Evolutionary conservation across 176 grass and related monocot species (phyloP).

Genomic region (Oryza glumipatula): DNA sequence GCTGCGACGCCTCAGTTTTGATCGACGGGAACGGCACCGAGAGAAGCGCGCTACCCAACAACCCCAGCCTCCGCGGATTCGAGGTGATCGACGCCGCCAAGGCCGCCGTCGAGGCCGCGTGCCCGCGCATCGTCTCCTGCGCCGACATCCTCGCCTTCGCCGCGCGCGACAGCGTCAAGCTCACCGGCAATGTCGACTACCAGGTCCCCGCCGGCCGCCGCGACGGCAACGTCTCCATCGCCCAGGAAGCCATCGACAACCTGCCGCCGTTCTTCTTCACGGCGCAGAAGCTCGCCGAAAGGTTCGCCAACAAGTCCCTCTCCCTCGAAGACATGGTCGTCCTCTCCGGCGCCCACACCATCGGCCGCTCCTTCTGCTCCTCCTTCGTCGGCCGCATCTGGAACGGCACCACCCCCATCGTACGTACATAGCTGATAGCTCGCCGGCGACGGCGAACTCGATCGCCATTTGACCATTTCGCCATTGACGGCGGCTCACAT

Average conservation of each 20-base stretch:
- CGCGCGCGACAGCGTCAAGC: constrained; percentile 59
- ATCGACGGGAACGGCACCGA: too few relatives aligned
- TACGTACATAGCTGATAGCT: too few relatives aligned
- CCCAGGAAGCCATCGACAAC: constrained; percentile 2
- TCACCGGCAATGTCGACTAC: constrained; percentile 64
- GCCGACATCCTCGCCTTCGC: constrained; percentile 72
- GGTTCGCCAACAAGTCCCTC: constrained; percentile 32
- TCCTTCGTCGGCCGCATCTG: constrained; percentile 40
- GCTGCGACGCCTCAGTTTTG: too few relatives aligned
- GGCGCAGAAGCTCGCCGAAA: constrained; percentile 2
- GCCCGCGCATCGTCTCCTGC: constrained; percentile 63
- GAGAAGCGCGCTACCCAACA: too few relatives aligned
- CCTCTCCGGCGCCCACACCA: constrained; percentile 58
- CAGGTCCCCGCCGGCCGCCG: constrained; percentile 58
- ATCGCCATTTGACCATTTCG: too few relatives aligned
- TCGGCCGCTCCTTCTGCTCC: constrained; percentile 56
- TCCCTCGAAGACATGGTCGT: constrained; percentile 51
- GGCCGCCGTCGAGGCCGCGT: constrained; percentile 48
- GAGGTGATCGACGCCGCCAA: constrained; percentile 59
- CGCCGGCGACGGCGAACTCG: too few relatives aligned
- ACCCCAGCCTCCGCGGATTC: constrained; percentile 60
- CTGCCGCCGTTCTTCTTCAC: too few relatives aligned
- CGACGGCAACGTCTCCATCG: constrained; percentile 41
- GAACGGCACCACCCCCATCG: background rate
- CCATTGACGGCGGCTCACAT: too few relatives aligned